Evolutionary conservation across 331 rosid species (phyloP).

Genomic region (Pyrus hybrid): DNA sequence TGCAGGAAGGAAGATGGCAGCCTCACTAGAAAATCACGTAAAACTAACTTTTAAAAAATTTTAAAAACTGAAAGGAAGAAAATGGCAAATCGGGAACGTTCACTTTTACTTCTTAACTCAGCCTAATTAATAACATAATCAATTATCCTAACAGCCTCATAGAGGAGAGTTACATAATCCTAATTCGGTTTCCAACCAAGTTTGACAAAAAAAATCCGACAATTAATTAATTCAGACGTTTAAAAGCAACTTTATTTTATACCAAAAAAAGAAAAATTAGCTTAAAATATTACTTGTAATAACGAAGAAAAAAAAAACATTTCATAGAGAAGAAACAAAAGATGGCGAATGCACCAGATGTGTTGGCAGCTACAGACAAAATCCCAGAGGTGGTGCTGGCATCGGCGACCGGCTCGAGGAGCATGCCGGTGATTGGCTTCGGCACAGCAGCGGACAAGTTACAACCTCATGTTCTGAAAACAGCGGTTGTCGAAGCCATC

Average conservation of each 20-base stretch:
- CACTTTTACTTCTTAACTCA: neutral
- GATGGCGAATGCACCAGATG: neutral
- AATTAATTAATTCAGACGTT: neutral
- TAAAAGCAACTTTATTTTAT: neutral
- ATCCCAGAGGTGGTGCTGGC: neutral
- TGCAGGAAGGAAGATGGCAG: no score
- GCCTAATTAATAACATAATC: neutral
- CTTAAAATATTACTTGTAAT: no score
- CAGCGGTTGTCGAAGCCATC: slow-evolving; percentile 43
- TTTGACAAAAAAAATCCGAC: neutral
- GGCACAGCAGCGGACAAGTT: slow-evolving; percentile 31
- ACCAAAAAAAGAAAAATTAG: no score
- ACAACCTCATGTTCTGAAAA: slow-evolving; percentile 22
- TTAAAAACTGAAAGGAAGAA: neutral
- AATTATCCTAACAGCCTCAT: neutral
- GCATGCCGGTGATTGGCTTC: neutral
- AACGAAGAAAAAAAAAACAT: no score
- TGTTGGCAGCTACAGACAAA: neutral
- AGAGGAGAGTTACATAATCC: neutral
- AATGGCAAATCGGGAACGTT: neutral
- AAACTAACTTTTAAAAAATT: no score
- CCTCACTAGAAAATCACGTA: neutral
- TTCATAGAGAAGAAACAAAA: neutral
- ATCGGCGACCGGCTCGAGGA: neutral
- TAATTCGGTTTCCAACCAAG: neutral